Evolutionary conservation across 768 basidiomycete genomes (phyloP).

Genomic region (Lentinula sp.): DNA sequence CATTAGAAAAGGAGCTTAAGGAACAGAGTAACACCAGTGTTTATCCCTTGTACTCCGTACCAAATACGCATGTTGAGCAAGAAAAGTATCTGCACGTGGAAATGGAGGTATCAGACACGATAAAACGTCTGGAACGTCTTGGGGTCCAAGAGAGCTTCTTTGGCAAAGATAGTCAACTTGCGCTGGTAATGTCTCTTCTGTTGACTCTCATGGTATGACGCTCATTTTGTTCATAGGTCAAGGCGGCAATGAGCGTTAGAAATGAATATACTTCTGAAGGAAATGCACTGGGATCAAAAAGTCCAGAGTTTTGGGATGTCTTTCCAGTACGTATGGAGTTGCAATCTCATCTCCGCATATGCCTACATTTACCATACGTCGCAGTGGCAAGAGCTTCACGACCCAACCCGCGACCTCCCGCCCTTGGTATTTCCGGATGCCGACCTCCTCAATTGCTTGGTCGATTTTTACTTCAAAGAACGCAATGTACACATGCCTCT

Average conservation of each 20-base stretch:
- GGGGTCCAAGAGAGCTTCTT: constrained; percentile 14
- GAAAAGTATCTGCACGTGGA: not conserved
- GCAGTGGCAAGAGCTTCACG: not conserved
- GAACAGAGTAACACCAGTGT: not conserved
- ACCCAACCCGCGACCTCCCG: not conserved
- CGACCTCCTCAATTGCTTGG: constrained; percentile 47
- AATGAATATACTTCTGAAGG: not conserved
- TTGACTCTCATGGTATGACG: not conserved
- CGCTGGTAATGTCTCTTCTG: constrained; percentile 26
- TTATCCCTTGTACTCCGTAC: not conserved
- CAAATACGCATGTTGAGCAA: not conserved
- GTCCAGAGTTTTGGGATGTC: constrained; percentile 17
- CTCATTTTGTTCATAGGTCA: constrained; percentile 18
- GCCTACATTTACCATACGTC: not conserved
- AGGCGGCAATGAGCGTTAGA: constrained; percentile 11
- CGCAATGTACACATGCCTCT: constrained; percentile 56
- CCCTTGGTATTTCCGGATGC: constrained; percentile 36
- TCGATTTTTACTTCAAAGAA: constrained; percentile 61
- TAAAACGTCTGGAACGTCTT: not conserved
- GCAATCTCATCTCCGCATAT: not conserved
- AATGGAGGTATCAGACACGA: not conserved
- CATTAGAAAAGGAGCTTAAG: not conserved
- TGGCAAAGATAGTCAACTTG: constrained; percentile 31
- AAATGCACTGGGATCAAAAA: not conserved
- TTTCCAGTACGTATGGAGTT: constrained; percentile 15